Evolutionary conservation across 2,329 filamentous ascomycete genomes (phyloP).

Genomic region (Penicillium sp.): DNA sequence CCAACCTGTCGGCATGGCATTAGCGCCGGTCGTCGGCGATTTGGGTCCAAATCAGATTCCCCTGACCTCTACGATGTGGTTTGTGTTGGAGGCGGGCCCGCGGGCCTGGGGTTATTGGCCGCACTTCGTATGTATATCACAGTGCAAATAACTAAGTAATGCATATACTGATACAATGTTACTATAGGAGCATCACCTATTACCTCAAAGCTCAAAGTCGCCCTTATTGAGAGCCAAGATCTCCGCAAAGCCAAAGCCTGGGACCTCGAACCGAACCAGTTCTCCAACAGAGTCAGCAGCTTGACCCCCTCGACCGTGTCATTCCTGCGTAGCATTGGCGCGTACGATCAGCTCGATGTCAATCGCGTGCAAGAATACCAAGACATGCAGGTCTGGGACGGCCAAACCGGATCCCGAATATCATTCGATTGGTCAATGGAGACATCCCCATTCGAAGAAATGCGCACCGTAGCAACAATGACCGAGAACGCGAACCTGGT

Average conservation of each 20-base stretch:
- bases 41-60: conserved; percentile 36
- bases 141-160: neutral
- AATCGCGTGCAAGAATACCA: conserved; percentile 82
- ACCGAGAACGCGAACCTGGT: conserved; percentile 91
- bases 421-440: conserved; percentile 74
- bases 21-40: conserved; percentile 29
- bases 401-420: conserved; percentile 80
- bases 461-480: conserved; percentile 85
- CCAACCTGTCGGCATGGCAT: conserved; percentile 38
- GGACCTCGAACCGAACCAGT: conserved; percentile 66
- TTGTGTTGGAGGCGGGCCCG: conserved; percentile 85
- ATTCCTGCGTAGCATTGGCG: conserved; percentile 80
- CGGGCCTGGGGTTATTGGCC: conserved; percentile 77
- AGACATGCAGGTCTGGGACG: conserved; percentile 99
- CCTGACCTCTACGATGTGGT: conserved; percentile 90
- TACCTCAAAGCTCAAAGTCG: conserved; percentile 76
- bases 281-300: conserved; percentile 94
- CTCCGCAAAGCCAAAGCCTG: conserved; percentile 68
- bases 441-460: conserved; percentile 47
- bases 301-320: conserved; percentile 84
- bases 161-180: conserved; percentile 9
- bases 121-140: conserved; percentile 63
- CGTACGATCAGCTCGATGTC: conserved; percentile 73
- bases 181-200: conserved; percentile 68
- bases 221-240: conserved; percentile 87